These are phyloP conservation scores for Populus alba DNA, from an alignment of 345 rosid genomes.

Conservation along the genomic window DNA sequence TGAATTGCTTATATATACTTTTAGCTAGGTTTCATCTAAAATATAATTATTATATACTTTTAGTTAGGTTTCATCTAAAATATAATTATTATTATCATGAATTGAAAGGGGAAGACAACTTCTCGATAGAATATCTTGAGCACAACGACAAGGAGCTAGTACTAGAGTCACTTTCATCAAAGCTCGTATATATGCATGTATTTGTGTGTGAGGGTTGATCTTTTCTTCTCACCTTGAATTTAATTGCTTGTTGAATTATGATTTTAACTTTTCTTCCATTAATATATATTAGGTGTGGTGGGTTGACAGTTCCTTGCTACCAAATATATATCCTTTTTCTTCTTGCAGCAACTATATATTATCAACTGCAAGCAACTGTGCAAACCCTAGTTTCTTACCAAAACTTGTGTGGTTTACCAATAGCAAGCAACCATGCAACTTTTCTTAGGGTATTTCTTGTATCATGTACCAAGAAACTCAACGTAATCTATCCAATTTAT, in stretches of 20 bases:
- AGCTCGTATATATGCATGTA: neutral
- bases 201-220: neutral
- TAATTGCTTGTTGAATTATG: neutral
- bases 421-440: too few relatives aligned
- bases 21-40: neutral
- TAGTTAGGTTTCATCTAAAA: neutral
- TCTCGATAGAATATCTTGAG: neutral
- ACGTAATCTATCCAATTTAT: neutral
- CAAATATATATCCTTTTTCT: neutral
- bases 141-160: neutral
- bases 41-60: neutral
- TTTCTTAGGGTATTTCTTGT: neutral
- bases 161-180: constrained; percentile 7
- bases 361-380: neutral
- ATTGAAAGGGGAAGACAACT: neutral
- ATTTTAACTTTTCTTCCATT: neutral
- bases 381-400: neutral
- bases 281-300: constrained; percentile 27
- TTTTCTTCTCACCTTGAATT: neutral
- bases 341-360: neutral
- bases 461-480: neutral
- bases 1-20: neutral
- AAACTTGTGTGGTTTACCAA: neutral
- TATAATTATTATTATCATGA: neutral
- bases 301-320: constrained; percentile 22